Percentiles rank a stretch among this genome's conserved stretches.
Conservation (phyloP, 352 stramenopile genomes). For the Globisporangium apiculatum region DNA sequence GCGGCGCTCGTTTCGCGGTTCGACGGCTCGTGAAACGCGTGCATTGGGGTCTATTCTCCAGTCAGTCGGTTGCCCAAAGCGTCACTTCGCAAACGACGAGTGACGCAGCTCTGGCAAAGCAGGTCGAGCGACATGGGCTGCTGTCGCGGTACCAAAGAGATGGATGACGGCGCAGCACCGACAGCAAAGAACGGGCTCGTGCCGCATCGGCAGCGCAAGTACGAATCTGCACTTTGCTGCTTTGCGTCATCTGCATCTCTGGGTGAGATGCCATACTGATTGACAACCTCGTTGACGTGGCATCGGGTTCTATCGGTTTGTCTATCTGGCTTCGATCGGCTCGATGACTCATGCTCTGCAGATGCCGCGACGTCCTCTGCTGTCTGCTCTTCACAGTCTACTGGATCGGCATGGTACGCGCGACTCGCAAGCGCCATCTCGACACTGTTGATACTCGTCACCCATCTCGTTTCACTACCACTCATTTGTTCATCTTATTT, state of each 20-base stretch:
- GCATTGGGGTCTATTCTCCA: no score
- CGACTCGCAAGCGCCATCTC: not conserved
- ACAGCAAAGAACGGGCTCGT: constrained; percentile 18
- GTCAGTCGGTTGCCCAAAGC: no score
- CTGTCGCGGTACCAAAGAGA: constrained; percentile 16
- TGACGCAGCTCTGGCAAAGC: no score
- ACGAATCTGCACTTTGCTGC: not conserved
- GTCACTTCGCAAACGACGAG: no score
- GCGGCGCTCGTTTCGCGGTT: no score
- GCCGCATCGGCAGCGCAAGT: constrained; percentile 23
- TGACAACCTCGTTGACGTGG: no score
- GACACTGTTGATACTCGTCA: not conserved
- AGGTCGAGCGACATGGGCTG: constrained; percentile 8
- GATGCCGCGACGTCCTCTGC: constrained; percentile 76
- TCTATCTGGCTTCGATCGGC: not conserved
- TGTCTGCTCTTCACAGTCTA: constrained; percentile 81
- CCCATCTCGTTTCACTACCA: not conserved
- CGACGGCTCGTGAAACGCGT: no score
- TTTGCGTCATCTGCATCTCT: no score
- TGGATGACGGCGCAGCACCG: not conserved
- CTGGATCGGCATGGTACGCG: constrained; percentile 70
- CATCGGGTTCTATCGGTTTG: no score
- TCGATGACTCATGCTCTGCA: constrained; percentile 7
- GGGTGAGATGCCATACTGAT: no score
- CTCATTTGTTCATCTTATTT: not conserved